A percentile compares a stretch with the other conserved stretches of the same genome.
phyloP scores from a whole-genome alignment of 129 eudicot species.

The Apium graveolens region DNA sequence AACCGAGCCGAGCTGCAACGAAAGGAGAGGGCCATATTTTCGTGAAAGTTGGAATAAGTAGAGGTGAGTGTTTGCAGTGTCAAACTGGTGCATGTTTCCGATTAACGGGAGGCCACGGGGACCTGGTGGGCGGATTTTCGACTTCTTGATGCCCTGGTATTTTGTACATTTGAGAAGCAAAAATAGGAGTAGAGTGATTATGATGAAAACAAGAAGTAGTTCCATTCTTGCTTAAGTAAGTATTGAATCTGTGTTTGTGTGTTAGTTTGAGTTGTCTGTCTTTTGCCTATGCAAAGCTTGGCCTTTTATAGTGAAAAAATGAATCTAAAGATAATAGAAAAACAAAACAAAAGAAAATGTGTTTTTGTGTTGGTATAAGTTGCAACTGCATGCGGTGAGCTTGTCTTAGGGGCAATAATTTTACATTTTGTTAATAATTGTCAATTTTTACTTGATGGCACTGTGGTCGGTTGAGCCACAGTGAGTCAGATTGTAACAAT shows the following conservation, averaged over 20 bases:
- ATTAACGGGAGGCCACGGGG: background rate
- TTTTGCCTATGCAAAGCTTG: background rate
- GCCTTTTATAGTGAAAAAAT: background rate
- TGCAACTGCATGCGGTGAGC: background rate
- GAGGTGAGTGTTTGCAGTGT: background rate
- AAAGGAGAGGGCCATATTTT: background rate
- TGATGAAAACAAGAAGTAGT: background rate
- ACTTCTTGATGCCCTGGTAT: background rate
- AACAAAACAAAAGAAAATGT: no score
- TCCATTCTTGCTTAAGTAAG: background rate
- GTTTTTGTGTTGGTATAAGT: no score
- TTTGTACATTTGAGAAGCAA: background rate
- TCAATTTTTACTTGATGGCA: background rate
- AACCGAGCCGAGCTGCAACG: background rate
- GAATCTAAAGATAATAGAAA: no score
- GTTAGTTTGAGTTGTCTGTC: background rate
- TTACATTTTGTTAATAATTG: background rate
- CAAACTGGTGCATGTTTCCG: constrained; percentile 5
- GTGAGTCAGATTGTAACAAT: no score
- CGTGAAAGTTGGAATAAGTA: background rate
- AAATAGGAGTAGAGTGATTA: background rate
- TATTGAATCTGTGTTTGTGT: background rate
- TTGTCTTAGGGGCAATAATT: background rate
- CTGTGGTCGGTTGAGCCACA: no score
- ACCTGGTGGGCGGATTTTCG: background rate